Conservation (phyloP, 257 asterid species). For the Nicotiana attenuata region DNA sequence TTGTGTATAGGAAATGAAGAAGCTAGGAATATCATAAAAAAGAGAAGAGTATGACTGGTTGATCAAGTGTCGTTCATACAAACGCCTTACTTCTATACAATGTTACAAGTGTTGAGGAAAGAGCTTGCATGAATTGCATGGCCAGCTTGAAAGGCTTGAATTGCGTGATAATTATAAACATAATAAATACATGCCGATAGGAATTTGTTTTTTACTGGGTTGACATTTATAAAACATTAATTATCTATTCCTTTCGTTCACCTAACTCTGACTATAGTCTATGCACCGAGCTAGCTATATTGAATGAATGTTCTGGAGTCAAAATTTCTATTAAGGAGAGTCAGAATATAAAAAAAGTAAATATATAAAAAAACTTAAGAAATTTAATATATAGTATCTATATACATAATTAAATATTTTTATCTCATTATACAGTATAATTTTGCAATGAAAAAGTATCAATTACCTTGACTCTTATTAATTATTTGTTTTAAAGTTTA, state of each 20-base stretch:
- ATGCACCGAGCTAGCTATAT: background rate
- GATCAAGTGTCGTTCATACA: background rate
- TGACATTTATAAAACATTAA: conserved; percentile 25
- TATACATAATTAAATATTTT: too few relatives aligned
- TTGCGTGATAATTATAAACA: conserved; percentile 12
- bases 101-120: background rate
- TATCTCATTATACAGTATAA: too few relatives aligned
- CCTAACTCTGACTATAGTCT: conserved; percentile 26
- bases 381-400: too few relatives aligned
- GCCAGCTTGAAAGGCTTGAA: conserved; percentile 21
- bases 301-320: conserved; percentile 25
- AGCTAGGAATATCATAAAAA: background rate
- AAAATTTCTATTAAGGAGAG: too few relatives aligned
- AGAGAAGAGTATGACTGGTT: background rate
- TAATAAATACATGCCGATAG: background rate
- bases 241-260: conserved; percentile 30
- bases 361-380: too few relatives aligned
- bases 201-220: background rate
- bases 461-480: too few relatives aligned
- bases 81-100: background rate
- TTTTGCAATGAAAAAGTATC: too few relatives aligned
- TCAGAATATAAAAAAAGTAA: too few relatives aligned
- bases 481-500: too few relatives aligned
- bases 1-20: background rate
- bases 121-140: conserved; percentile 24